These are phyloP conservation scores for Daphne laureola DNA, from an alignment of 441 rosid genomes.

Conservation along the genomic window DNA sequence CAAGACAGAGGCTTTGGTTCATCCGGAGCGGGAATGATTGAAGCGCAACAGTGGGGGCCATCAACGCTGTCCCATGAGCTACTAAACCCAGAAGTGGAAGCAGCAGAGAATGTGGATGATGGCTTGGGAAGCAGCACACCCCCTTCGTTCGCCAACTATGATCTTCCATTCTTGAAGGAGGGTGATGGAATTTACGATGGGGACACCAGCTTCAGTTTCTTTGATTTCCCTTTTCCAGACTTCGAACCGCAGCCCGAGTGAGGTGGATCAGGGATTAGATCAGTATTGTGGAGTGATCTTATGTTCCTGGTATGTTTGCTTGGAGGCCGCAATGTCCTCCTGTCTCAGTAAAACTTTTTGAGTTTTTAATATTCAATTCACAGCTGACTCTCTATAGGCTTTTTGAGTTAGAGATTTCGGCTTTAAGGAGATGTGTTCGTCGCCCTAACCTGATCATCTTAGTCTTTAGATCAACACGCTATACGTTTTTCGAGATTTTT, in stretches of 20 bases:
- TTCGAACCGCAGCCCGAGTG: constrained; percentile 5
- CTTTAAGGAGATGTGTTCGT: not conserved
- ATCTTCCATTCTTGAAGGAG: constrained; percentile 18
- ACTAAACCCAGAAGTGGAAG: constrained; percentile 18
- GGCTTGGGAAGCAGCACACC: constrained; percentile 14
- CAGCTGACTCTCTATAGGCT: constrained; percentile 18
- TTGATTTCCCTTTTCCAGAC: constrained; percentile 16
- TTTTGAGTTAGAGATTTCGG: constrained; percentile 19
- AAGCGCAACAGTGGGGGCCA: not conserved
- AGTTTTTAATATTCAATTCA: not conserved
- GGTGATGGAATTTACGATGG: constrained; percentile 14
- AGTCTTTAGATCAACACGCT: no score
- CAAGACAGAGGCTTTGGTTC: constrained; percentile 5
- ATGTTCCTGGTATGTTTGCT: no score
- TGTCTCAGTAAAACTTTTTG: no score
- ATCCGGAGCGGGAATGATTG: not conserved
- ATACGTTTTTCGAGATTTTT: no score
- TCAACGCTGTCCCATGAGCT: constrained; percentile 11
- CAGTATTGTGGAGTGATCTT: not conserved
- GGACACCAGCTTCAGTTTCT: constrained; percentile 15
- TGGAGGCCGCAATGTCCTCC: no score
- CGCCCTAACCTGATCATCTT: no score
- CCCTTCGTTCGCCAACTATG: constrained; percentile 14
- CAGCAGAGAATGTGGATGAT: constrained; percentile 15
- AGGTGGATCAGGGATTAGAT: not conserved